These are phyloP conservation scores for Colletotrichum sp. DNA, from an alignment of 2,329 filamentous ascomycete genomes.

Conservation along the genomic window DNA sequence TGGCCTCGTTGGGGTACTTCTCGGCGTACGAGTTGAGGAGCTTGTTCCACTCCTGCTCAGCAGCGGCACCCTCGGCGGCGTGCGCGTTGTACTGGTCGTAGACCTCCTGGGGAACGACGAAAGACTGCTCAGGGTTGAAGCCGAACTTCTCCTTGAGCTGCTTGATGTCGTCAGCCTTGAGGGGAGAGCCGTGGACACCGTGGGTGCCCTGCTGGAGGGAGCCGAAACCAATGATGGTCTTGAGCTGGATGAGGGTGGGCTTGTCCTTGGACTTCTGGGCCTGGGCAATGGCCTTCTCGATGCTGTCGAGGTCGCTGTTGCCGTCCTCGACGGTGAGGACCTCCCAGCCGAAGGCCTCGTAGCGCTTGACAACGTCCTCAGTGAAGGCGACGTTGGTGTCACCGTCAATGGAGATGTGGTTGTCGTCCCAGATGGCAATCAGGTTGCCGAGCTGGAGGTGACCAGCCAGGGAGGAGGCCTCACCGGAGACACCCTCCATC, in stretches of 20 bases:
- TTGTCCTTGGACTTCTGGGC: slow-evolving; percentile 91
- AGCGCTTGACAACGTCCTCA: slow-evolving; percentile 93
- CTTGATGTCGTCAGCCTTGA: slow-evolving; percentile 94
- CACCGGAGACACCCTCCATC: slow-evolving; percentile 96
- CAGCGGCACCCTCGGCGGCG: slow-evolving; percentile 82
- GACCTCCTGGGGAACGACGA: slow-evolving; percentile 92
- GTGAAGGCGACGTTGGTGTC: slow-evolving; percentile 97
- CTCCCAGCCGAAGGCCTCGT: slow-evolving; percentile 98
- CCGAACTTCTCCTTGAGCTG: slow-evolving; percentile 94
- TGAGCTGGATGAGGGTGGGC: slow-evolving; percentile 95
- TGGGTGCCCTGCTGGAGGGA: slow-evolving; percentile 92
- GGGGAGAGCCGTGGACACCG: slow-evolving; percentile 93
- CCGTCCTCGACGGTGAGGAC: slow-evolving; percentile 83
- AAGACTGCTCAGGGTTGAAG: slow-evolving; percentile 93
- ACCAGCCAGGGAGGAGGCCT: slow-evolving; percentile 90
- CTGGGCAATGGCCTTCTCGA: slow-evolving; percentile 87
- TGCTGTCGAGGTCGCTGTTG: slow-evolving; percentile 84
- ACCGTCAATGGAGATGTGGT: slow-evolving; percentile 95
- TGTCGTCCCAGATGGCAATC: slow-evolving; percentile 97
- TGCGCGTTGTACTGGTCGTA: slow-evolving; percentile 91
- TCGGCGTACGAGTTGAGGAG: slow-evolving; percentile 85
- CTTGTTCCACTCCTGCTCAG: slow-evolving; percentile 94
- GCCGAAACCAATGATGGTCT: slow-evolving; percentile 96
- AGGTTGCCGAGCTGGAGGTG: slow-evolving; percentile 98
- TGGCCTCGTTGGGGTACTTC: slow-evolving; percentile 78